Conservation (phyloP, 1,139 yeast genomes). For the Lizanozyma gosingica region DNA sequence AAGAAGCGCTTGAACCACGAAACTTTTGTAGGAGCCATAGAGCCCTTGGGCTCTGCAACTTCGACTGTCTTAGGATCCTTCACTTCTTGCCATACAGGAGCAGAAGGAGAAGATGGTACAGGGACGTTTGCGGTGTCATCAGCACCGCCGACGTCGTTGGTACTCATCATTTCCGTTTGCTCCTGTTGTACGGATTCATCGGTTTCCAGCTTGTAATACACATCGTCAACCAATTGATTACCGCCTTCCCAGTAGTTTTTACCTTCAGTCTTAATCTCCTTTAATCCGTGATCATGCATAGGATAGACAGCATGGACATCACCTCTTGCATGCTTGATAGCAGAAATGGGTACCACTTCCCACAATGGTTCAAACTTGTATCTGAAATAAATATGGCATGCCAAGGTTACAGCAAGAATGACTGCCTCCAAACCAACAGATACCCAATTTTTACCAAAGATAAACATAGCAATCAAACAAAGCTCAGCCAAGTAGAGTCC, state of each 20-base stretch:
- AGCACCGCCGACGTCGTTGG: constrained; percentile 5
- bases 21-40: constrained; percentile 6
- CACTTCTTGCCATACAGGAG: constrained; percentile 1
- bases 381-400: constrained; percentile 48
- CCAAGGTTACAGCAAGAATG: constrained; percentile 40
- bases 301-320: constrained; percentile 42
- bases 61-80: constrained; percentile 1
- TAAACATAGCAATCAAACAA: constrained; percentile 58
- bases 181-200: not conserved
- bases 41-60: constrained; percentile 2
- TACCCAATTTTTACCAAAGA: constrained; percentile 66
- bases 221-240: constrained; percentile 22
- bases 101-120: not conserved
- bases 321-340: constrained; percentile 52
- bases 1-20: constrained; percentile 32
- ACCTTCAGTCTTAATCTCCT: constrained; percentile 50
- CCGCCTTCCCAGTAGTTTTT: constrained; percentile 41
- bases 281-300: constrained; percentile 51
- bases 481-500: constrained; percentile 61
- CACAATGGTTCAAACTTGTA: constrained; percentile 50
- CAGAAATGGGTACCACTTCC: constrained; percentile 69
- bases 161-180: constrained; percentile 1
- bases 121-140: not conserved
- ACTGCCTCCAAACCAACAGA: constrained; percentile 58
- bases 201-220: not conserved